Conservation (phyloP, 805 yeast species). For the Myxozyma nipponensis region DNA sequence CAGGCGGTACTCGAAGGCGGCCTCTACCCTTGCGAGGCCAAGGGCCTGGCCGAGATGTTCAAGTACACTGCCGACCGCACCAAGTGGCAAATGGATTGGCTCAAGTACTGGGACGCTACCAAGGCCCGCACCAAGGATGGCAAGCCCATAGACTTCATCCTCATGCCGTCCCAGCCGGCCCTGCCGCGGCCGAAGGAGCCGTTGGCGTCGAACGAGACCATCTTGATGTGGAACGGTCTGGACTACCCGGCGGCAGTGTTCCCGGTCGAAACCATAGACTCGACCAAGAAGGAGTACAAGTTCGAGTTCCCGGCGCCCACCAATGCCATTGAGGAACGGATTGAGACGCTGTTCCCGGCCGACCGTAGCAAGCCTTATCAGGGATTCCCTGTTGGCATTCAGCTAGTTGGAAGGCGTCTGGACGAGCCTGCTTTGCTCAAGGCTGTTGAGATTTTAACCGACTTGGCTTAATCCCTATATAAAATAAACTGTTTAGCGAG, state of each 20-base stretch:
- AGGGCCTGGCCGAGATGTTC: constrained; percentile 22
- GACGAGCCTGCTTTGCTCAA: constrained; percentile 27
- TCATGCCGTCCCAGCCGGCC: constrained; percentile 44
- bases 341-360: constrained; percentile 20
- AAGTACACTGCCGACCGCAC: constrained; percentile 16
- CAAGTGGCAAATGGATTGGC: constrained; percentile 34
- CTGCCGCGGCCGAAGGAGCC: constrained; percentile 28
- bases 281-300: constrained; percentile 18
- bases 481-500: too few relatives aligned
- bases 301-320: constrained; percentile 24
- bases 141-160: constrained; percentile 44
- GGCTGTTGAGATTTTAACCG: constrained; percentile 14
- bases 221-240: constrained; percentile 27
- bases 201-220: constrained; percentile 17
- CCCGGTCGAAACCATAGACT: constrained; percentile 20
- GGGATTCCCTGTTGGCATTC: constrained; percentile 31
- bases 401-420: constrained; percentile 28
- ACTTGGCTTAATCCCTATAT: constrained; percentile 4
- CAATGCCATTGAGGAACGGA: constrained; percentile 12
- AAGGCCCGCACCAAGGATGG: constrained; percentile 38
- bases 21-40: constrained; percentile 29
- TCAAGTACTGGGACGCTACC: constrained; percentile 42
- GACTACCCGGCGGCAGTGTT: constrained; percentile 29
- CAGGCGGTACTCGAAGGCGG: constrained; percentile 28
- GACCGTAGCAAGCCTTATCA: constrained; percentile 19